phyloP scores from a whole-genome alignment of 2,329 filamentous ascomycete genomes.

The Talaromyces sp. region DNA sequence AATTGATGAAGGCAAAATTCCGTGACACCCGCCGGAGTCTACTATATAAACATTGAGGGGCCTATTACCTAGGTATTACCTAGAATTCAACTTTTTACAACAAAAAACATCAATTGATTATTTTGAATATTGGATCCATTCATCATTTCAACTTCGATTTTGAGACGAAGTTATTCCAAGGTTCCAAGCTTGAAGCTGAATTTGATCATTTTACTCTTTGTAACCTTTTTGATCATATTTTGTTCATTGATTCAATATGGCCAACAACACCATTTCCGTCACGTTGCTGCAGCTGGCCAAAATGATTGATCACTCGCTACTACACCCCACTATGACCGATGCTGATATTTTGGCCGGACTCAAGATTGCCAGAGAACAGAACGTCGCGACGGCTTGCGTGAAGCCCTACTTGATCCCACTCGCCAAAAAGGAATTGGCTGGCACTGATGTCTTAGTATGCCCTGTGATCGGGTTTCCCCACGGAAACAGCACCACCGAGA shows the following conservation, averaged over 20 bases:
- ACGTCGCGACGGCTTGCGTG: slow-evolving; percentile 60
- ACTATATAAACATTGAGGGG: too few relatives aligned
- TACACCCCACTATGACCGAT: slow-evolving; percentile 65
- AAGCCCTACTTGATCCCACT: slow-evolving; percentile 60
- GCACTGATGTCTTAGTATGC: slow-evolving; percentile 55
- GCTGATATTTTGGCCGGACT: slow-evolving; percentile 55
- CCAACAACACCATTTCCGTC: slow-evolving; percentile 29
- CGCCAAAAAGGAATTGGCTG: slow-evolving; percentile 53
- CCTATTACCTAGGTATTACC: too few relatives aligned
- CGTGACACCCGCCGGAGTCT: too few relatives aligned
- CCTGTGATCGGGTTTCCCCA: slow-evolving; percentile 65
- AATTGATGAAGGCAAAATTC: too few relatives aligned
- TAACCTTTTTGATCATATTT: too few relatives aligned
- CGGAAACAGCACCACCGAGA: slow-evolving; percentile 57
- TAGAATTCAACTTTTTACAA: too few relatives aligned
- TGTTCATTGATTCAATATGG: neutral
- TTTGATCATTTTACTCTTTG: too few relatives aligned
- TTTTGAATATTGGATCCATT: too few relatives aligned
- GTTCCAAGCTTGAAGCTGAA: too few relatives aligned
- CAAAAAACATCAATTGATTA: too few relatives aligned
- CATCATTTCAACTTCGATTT: too few relatives aligned
- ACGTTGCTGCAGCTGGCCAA: slow-evolving; percentile 36
- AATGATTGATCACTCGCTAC: slow-evolving; percentile 63
- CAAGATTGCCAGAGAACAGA: slow-evolving; percentile 49
- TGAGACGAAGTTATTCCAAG: too few relatives aligned